These are phyloP conservation scores for Mortierella sp. DNA, from an alignment of 371 early-diverging fungal species.

Conservation along the genomic window DNA sequence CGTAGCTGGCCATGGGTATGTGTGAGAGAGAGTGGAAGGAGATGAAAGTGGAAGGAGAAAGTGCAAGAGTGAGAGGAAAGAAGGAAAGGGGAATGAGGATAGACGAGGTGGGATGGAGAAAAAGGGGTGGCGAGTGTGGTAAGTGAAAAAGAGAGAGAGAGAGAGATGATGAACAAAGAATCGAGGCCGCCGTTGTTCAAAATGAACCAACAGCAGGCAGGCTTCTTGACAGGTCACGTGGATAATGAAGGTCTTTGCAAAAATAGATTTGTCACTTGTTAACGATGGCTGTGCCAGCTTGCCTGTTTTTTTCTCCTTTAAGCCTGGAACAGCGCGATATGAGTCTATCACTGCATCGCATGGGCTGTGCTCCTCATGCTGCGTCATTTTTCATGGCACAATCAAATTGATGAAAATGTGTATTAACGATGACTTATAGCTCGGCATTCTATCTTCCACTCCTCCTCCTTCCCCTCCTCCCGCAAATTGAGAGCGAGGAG, in stretches of 20 bases:
- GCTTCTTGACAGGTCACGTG: neutral
- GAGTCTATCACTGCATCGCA: neutral
- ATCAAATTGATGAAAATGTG: neutral
- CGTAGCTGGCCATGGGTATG: constrained; percentile 1
- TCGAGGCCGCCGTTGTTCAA: neutral
- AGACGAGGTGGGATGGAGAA: neutral
- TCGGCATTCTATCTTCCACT: neutral
- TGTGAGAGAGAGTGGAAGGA: neutral
- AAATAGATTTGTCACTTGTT: neutral
- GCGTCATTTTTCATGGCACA: neutral
- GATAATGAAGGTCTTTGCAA: neutral
- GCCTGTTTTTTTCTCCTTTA: neutral
- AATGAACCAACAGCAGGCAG: neutral
- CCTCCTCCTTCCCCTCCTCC: neutral
- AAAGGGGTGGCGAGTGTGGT: neutral
- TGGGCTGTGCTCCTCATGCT: neutral
- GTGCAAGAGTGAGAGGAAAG: neutral
- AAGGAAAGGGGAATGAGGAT: neutral
- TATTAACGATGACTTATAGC: neutral
- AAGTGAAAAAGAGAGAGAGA: neutral
- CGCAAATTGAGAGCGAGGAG: neutral
- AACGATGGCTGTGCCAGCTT: neutral
- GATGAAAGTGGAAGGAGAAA: constrained; percentile 3
- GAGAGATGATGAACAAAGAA: constrained; percentile 2
- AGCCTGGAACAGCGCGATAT: neutral